Percentiles rank a stretch among this genome's conserved stretches.
Conservation (phyloP, 2,329 filamentous ascomycete species). For the Cercospora sp. region DNA sequence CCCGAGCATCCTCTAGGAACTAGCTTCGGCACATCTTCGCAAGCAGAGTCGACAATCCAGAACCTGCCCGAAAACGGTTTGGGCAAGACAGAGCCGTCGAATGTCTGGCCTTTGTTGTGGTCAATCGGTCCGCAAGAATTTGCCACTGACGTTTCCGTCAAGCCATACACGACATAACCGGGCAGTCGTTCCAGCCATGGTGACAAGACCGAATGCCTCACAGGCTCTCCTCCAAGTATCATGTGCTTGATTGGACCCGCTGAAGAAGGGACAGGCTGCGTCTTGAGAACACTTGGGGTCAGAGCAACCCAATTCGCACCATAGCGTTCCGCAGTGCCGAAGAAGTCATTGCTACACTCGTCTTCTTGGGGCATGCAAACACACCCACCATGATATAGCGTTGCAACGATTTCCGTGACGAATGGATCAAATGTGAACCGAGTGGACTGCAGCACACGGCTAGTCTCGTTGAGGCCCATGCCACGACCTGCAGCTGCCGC, state of each 20-base stretch:
- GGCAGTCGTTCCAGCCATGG: not conserved
- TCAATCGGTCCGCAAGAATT: not conserved
- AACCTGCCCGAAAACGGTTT: not conserved
- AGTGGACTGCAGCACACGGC: not conserved
- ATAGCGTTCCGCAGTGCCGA: not conserved
- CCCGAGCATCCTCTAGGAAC: not conserved
- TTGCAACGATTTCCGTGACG: not conserved
- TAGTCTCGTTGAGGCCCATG: not conserved
- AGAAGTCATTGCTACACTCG: not conserved
- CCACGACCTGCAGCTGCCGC: not conserved
- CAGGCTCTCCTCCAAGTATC: not conserved
- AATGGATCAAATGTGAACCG: not conserved
- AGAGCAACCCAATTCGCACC: not conserved
- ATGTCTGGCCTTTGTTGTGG: slow-evolving; percentile 15
- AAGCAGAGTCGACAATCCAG: not conserved
- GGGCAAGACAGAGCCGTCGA: slow-evolving; percentile 18
- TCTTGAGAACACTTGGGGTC: not conserved
- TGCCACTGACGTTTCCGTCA: not conserved
- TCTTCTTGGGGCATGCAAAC: not conserved
- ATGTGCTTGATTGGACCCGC: not conserved
- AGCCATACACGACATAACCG: not conserved
- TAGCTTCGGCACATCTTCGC: not conserved
- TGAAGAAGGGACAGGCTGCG: not conserved
- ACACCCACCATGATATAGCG: not conserved
- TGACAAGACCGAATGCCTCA: not conserved